Conservation (phyloP, 768 basidiomycete genomes). For the Leucocoprinus birnbaumii region DNA sequence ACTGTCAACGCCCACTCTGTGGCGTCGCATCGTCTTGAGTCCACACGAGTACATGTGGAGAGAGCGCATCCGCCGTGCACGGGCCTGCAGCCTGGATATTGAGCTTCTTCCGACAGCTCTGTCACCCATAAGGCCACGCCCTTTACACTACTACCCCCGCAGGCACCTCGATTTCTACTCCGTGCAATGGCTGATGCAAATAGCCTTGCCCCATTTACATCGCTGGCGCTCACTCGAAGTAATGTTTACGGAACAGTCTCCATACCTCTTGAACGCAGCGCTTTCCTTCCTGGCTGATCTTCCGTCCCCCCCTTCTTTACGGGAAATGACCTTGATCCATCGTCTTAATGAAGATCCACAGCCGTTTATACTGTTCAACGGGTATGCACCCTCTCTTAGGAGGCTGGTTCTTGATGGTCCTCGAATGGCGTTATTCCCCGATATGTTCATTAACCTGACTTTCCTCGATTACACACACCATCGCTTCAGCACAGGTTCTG, state of each 20-base stretch:
- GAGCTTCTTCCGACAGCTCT: slow-evolving; percentile 37
- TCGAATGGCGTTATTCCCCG: slow-evolving; percentile 59
- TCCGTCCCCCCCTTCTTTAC: slow-evolving; percentile 10
- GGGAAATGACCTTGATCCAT: slow-evolving; percentile 41
- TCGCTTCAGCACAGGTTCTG: slow-evolving; percentile 56
- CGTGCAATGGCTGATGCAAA: slow-evolving; percentile 62
- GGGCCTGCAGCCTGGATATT: slow-evolving; percentile 60
- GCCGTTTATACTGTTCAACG: slow-evolving; percentile 63
- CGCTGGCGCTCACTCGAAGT: slow-evolving; percentile 65
- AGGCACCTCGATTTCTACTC: slow-evolving; percentile 36
- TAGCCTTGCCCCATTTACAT: slow-evolving; percentile 47
- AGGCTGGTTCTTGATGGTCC: slow-evolving; percentile 62
- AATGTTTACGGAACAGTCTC: slow-evolving; percentile 49
- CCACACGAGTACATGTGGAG: slow-evolving; percentile 56
- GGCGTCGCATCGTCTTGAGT: slow-evolving; percentile 57
- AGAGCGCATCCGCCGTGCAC: slow-evolving; percentile 58
- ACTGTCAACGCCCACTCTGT: slow-evolving; percentile 57
- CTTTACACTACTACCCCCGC: slow-evolving; percentile 20
- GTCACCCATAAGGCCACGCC: slow-evolving; percentile 21
- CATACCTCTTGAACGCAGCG: slow-evolving; percentile 68
- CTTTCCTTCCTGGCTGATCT: slow-evolving; percentile 57
- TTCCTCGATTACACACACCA: slow-evolving; percentile 73
- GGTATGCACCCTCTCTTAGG: slow-evolving; percentile 53
- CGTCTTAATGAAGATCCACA: slow-evolving; percentile 68
- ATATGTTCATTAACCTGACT: slow-evolving; percentile 58